Evolutionary conservation across 306 rosid genomes (phyloP).

Genomic region (Vicia villosa): DNA sequence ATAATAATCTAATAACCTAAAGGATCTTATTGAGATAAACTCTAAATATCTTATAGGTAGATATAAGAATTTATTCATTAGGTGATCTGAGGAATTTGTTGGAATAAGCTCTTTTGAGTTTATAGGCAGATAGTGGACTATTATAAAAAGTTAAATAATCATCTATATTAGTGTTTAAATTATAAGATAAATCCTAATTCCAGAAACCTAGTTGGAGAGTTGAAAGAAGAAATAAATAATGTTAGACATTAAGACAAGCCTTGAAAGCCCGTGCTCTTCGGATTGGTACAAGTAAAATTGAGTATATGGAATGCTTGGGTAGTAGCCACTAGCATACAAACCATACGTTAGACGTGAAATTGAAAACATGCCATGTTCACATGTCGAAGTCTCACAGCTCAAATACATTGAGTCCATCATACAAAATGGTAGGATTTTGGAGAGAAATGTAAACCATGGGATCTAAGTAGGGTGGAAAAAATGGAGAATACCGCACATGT

Average conservation of each 20-base stretch:
- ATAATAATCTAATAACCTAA: too few species aligned
- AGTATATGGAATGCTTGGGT: not conserved
- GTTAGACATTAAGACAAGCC: not conserved
- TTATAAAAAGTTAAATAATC: not conserved
- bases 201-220: not conserved
- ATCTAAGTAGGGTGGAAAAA: not conserved
- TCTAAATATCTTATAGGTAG: not conserved
- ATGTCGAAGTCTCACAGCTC: not conserved
- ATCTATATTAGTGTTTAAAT: not conserved
- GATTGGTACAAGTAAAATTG: not conserved
- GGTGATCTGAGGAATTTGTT: constrained; percentile 4
- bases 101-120: not conserved
- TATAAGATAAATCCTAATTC: not conserved
- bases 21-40: too few species aligned
- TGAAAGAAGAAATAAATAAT: not conserved
- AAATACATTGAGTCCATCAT: not conserved
- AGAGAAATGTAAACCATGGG: not conserved
- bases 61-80: not conserved
- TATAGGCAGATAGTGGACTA: not conserved
- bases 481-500: not conserved
- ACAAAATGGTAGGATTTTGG: constrained; percentile 1
- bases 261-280: not conserved
- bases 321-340: not conserved
- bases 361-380: not conserved
- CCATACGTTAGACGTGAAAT: constrained; percentile 3